phyloP scores from a whole-genome alignment of 139 green algal species.

The Penium margaritaceum region DNA sequence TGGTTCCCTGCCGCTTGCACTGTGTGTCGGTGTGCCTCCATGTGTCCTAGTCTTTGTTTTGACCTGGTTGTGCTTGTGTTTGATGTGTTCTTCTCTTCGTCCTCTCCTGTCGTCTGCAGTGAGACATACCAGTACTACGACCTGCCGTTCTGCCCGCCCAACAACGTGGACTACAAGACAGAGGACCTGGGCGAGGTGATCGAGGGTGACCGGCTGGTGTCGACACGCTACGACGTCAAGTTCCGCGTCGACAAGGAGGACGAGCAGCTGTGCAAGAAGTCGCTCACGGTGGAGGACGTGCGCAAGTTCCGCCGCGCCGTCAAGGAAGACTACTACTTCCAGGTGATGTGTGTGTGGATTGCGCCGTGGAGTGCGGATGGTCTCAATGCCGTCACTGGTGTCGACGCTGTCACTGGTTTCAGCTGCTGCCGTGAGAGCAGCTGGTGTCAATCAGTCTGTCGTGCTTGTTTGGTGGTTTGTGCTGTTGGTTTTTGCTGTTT shows the following conservation, averaged over 20 bases:
- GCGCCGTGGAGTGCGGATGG: neutral
- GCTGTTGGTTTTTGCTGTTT: too few species aligned
- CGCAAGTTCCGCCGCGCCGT: constrained; percentile 68
- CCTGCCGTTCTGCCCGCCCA: constrained; percentile 81
- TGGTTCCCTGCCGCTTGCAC: neutral
- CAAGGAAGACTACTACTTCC: constrained; percentile 92
- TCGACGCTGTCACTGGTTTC: neutral
- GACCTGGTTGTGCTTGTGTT: neutral
- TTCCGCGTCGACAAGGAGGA: constrained; percentile 78
- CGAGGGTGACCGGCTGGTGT: constrained; percentile 65
- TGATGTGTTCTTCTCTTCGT: neutral
- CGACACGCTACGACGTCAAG: constrained; percentile 74
- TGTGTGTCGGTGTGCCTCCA: neutral
- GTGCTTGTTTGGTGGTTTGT: too few species aligned
- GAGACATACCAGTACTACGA: constrained; percentile 95
- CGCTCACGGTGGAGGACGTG: constrained; percentile 66
- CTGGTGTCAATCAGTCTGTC: neutral
- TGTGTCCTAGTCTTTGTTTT: neutral
- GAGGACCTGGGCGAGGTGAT: constrained; percentile 78
- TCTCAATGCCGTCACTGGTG: neutral
- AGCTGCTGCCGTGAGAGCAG: neutral
- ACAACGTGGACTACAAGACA: constrained; percentile 42
- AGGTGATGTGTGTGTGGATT: constrained; percentile 40
- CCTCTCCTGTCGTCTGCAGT: neutral
- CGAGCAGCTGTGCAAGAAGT: constrained; percentile 71